Conservation (phyloP, 495 filamentous ascomycete species). For the Lasiosphaeria hispida region DNA sequence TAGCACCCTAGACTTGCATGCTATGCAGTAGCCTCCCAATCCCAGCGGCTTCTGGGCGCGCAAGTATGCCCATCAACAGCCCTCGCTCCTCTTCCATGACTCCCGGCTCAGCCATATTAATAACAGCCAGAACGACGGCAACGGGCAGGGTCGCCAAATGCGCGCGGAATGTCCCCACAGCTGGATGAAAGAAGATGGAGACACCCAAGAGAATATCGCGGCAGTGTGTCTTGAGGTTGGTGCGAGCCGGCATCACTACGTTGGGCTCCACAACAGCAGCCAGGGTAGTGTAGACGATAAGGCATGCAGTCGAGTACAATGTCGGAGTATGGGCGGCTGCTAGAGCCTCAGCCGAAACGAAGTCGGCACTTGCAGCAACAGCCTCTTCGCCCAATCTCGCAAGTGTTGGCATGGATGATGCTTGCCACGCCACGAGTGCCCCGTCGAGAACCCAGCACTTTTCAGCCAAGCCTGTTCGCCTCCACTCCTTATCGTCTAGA, state of each 20-base stretch:
- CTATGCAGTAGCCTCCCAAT: constrained; percentile 4
- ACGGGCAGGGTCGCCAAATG: constrained; percentile 2
- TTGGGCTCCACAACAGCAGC: constrained; percentile 1
- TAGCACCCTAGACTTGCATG: constrained; percentile 2
- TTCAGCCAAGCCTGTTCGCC: constrained; percentile 3
- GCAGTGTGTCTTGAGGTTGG: constrained; percentile 3
- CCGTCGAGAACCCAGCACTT: constrained; percentile 1
- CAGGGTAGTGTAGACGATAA: constrained; percentile 4
- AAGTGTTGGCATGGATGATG: constrained; percentile 4
- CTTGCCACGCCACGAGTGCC: constrained; percentile 2
- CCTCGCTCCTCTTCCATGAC: constrained; percentile 1
- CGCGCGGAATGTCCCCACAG: constrained; percentile 4
- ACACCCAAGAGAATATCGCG: constrained; percentile 4
- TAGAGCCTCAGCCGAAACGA: neutral
- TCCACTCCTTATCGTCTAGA: constrained; percentile 2
- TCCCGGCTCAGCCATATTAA: constrained; percentile 2
- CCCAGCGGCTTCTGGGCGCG: constrained; percentile 2
- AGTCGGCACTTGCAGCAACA: neutral
- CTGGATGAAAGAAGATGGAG: constrained; percentile 1
- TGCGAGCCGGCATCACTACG: constrained; percentile 4
- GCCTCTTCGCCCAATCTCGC: neutral
- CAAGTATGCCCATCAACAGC: constrained; percentile 3
- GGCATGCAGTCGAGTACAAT: constrained; percentile 5
- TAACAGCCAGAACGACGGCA: constrained; percentile 4
- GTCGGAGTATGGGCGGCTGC: constrained; percentile 3